Evolutionary conservation across 2,329 filamentous ascomycete species (phyloP).

Genomic region (Aspergillus piperis): DNA sequence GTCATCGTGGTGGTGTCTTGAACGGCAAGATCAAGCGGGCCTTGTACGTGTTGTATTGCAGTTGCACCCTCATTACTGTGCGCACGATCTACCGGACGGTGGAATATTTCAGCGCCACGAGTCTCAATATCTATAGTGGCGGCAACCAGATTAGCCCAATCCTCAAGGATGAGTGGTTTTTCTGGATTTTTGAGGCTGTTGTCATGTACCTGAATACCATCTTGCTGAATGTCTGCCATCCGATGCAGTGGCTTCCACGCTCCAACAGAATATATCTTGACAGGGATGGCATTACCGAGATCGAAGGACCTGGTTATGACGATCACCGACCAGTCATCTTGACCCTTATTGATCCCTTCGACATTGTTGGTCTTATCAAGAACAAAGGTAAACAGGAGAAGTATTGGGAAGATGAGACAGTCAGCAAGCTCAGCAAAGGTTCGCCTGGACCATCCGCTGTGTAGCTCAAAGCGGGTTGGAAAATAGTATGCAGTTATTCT

Average conservation of each 20-base stretch:
- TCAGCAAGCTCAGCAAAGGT: not conserved
- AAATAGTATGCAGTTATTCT: not conserved
- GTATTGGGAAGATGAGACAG: constrained; percentile 39
- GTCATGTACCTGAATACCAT: constrained; percentile 56
- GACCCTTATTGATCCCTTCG: constrained; percentile 48
- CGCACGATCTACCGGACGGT: constrained; percentile 54
- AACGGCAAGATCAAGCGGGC: constrained; percentile 44
- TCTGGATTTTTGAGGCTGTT: constrained; percentile 57
- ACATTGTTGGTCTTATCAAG: constrained; percentile 40
- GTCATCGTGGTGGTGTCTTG: constrained; percentile 41
- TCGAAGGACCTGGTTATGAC: constrained; percentile 52
- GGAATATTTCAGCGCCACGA: constrained; percentile 47
- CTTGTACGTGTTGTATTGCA: constrained; percentile 51
- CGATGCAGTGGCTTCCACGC: constrained; percentile 51
- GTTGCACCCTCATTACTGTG: constrained; percentile 46
- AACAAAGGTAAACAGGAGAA: constrained; percentile 39
- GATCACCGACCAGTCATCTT: constrained; percentile 49
- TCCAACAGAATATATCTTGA: constrained; percentile 55
- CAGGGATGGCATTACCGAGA: constrained; percentile 54
- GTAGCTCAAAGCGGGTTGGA: not conserved
- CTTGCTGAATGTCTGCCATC: constrained; percentile 55
- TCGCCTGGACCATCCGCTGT: not conserved
- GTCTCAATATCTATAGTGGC: constrained; percentile 37
- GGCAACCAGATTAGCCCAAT: constrained; percentile 37
- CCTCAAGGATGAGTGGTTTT: constrained; percentile 52